Evolutionary conservation across 306 rosid genomes (phyloP).

Genomic region (Corylus americana): DNA sequence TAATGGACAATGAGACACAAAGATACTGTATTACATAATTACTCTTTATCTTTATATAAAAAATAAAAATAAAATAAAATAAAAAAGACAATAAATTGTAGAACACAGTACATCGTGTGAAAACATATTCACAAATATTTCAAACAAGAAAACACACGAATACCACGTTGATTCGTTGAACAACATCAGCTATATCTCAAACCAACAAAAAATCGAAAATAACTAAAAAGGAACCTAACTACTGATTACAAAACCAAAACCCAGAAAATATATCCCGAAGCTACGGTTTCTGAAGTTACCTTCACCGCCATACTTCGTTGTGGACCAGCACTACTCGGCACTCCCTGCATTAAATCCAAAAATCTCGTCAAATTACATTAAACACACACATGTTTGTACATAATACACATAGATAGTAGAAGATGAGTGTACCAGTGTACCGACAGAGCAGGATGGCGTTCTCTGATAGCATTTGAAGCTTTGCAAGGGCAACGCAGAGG

Average conservation of each 20-base stretch:
- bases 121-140: not conserved
- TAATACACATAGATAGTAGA: not conserved
- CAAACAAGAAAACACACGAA: not conserved
- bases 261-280: not conserved
- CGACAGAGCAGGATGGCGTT: slow-evolving; percentile 26
- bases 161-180: not conserved
- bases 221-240: not conserved
- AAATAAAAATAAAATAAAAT: too few species aligned
- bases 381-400: not conserved
- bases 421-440: slow-evolving; percentile 41
- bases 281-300: slow-evolving; percentile 39
- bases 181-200: slow-evolving; percentile 4
- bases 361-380: slow-evolving; percentile 14
- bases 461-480: slow-evolving; percentile 39
- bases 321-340: slow-evolving; percentile 34
- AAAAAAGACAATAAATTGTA: not conserved
- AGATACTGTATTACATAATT: not conserved
- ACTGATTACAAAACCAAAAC: not conserved
- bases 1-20: not conserved
- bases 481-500: slow-evolving; percentile 47
- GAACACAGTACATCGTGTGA: not conserved
- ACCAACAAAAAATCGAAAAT: not conserved
- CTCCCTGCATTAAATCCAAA: slow-evolving; percentile 38
- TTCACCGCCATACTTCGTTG: slow-evolving; percentile 53
- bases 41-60: too few species aligned